Evolutionary conservation across 2,329 filamentous ascomycete genomes (phyloP), one percentile per base, ranked within the genome.

Genomic region (Didymosphaeria variabile): DNA sequence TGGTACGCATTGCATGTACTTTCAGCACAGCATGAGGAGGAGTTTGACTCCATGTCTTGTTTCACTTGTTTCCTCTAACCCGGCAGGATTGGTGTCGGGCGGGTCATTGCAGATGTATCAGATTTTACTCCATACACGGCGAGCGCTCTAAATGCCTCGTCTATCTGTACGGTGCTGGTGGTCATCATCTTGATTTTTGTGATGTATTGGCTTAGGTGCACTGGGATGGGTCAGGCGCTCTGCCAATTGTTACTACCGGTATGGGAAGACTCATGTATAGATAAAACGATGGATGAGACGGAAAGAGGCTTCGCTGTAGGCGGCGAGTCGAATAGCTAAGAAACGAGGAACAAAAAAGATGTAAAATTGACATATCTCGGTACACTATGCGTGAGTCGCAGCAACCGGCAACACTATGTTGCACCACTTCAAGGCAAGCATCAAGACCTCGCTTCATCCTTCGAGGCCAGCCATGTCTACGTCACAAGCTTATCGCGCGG

Each of bases 1-100:
- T 21, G 52, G 52, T 55, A 55, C 26, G 38, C 38, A 44, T 55
- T 55, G 38, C 52, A 55, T 55, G 52, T 32, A 23, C 21, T 34
- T 17, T 34, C 15, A 45, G 38, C 52, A 55, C 52, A 55, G 52
- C 52, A 55, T 55, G 52, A 38, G 38, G 21, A 31, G 52, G 49
- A 52, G 52, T 45, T 55, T 45, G 26, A 34, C 23, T 23, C 23
- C 52, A 32, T 26, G 19, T 54, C 34, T 26, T 38, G 10, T 45
- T 44, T 45, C 29, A 19, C n/a, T 45, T 45, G 42, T 45, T 44
- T 55, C 29, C 17, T 32, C 17, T 44, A 5, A 17, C 10, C 15
- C 23, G 36, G 52, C 29, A 3, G 38, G 15, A 21, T 45, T 45
- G 52, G 36, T 19, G 21, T 26, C n/a, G 31, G 13, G 3, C 17